Conservation (phyloP, 352 stramenopile species). For the Phytophthora tentaculata region DNA sequence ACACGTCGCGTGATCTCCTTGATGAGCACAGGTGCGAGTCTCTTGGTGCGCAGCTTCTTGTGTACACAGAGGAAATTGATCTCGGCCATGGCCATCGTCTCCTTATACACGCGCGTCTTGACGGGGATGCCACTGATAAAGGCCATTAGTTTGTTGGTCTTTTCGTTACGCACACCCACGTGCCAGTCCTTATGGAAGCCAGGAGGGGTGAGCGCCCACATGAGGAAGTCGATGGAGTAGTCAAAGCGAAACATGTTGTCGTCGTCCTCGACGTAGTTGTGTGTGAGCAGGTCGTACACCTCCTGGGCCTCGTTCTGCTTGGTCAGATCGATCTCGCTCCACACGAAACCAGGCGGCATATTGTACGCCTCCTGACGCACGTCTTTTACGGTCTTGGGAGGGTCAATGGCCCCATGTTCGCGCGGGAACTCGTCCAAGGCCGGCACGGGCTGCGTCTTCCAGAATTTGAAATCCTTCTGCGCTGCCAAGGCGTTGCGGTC, state of each 20-base stretch:
- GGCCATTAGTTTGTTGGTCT: conserved; percentile 95
- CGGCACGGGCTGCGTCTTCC: conserved; percentile 93
- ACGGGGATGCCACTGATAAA: conserved; percentile 98
- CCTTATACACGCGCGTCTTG: conserved; percentile 73
- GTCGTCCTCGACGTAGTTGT: conserved; percentile 99
- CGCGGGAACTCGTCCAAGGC: conserved; percentile 66
- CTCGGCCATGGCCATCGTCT: conserved; percentile 88
- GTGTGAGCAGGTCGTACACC: conserved; percentile 97
- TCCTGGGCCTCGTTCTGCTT: conserved; percentile 84
- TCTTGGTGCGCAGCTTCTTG: conserved; percentile 97
- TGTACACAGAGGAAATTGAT: conserved; percentile 99
- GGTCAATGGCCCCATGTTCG: conserved; percentile 94
- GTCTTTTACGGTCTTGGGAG: conserved; percentile 89
- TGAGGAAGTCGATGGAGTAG: conserved; percentile 90
- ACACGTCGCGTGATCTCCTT: conserved; percentile 99
- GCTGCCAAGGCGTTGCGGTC: conserved; percentile 25
- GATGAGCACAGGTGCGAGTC: conserved; percentile 98
- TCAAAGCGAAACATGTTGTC: conserved; percentile 98
- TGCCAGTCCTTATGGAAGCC: conserved; percentile 95
- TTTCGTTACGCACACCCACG: conserved; percentile 94
- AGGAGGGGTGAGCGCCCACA: conserved; percentile 95
- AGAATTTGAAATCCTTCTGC: conserved; percentile 91
- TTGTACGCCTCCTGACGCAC: conserved; percentile 95
- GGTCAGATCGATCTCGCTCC: conserved; percentile 93
- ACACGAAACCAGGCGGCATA: conserved; percentile 97